These are phyloP conservation scores for Medicago arabica DNA, from an alignment of 306 rosid species.

Conservation along the genomic window DNA sequence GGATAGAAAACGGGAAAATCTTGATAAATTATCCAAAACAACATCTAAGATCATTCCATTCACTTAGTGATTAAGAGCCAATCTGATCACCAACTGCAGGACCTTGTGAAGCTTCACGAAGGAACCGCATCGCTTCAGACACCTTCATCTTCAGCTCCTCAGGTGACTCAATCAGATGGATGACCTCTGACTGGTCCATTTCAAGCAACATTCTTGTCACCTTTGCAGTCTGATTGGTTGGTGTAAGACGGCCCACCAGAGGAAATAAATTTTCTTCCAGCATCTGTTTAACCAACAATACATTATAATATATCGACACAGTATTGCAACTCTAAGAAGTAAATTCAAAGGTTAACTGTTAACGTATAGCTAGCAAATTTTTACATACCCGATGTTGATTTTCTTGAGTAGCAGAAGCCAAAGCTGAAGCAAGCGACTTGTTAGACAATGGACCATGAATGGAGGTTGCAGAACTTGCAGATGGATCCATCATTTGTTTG, in stretches of 20 bases:
- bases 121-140: conserved; percentile 84
- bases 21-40: too few species aligned
- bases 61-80: conserved; percentile 43
- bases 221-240: conserved; percentile 55
- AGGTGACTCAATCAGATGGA: conserved; percentile 87
- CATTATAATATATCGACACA: not conserved
- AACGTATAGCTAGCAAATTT: not conserved
- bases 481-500: conserved; percentile 49
- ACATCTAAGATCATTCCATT: conserved; percentile 39
- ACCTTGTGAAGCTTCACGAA: conserved; percentile 60
- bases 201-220: conserved; percentile 89
- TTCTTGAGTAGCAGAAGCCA: conserved; percentile 80
- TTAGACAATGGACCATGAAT: conserved; percentile 55
- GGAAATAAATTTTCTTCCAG: conserved; percentile 84
- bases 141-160: conserved; percentile 81
- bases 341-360: not conserved
- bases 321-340: not conserved
- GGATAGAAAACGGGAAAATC: too few species aligned
- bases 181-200: conserved; percentile 93
- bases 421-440: conserved; percentile 61
- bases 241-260: conserved; percentile 68
- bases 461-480: conserved; percentile 49
- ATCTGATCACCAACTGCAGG: conserved; percentile 58
- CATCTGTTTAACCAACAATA: conserved; percentile 56
- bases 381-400: conserved; percentile 67